Evolutionary conservation across 768 basidiomycete genomes (phyloP), one percentile per base, ranked within the genome.

Genomic region (Pulveroboletus sp.): DNA sequence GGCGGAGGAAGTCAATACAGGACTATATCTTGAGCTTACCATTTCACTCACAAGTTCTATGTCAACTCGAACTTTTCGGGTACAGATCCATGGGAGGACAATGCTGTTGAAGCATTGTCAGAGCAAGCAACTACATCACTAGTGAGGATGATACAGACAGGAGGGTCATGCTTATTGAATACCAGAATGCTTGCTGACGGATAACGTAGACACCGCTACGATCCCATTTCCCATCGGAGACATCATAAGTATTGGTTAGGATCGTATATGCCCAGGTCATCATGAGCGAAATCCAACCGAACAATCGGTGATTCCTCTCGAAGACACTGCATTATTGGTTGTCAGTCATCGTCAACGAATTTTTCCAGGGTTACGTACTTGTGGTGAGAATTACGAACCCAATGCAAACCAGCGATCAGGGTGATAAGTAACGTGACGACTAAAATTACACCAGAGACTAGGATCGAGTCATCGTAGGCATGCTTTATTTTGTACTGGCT

Each of bases 381-480:
- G 73, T 89, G 87, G 57, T 88, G 84, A 10, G 79, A 81, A 58
- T 89, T 89, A 55, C 88, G 76, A 39, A 90, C 78, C 84, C 86
- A 88, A 27, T 86, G 88, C 62, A 89, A 77, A 11, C 85, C 87
- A 38, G 84, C 80, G 38, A 77, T 62, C 37, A 83, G 75, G 38
- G 80, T 81, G 51, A 84, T 65, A 51, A 81, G 71, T 37, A 89
- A 73, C 4, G 75, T 67, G 8, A 84, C 49, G 55, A 77, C 74
- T 8, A 83, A 83, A 31, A 84, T 57, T 31, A 84, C 71, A 24
- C 86, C 86, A 56, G 82, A 76, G 37, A 78, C 72, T 8, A 89
- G 72, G 24, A 87, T 67, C 1, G 81, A 76, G 51, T 76, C 74
- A 57, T 79, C 76, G 51, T 78, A 80, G 30, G 74, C 55, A 46